Evolutionary conservation across 768 basidiomycete species (phyloP).

Genomic region (Mycena albidolilacea): DNA sequence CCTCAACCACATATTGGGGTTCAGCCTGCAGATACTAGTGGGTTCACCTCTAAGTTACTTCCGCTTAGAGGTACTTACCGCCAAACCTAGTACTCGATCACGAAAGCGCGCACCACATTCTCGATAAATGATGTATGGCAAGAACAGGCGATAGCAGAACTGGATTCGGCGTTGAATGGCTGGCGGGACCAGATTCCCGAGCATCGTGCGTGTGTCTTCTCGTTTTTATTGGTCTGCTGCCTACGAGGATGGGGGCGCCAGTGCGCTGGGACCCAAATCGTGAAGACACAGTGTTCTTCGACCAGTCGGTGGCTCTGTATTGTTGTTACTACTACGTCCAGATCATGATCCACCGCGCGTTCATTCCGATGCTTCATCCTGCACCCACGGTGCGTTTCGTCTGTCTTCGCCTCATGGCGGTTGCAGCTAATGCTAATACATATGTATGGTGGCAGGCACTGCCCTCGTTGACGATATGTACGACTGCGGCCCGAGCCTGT

Average conservation of each 20-base stretch:
- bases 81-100: conserved; percentile 70
- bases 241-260: conserved; percentile 27
- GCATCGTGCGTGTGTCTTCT: conserved; percentile 55
- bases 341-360: conserved; percentile 84
- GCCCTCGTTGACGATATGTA: conserved; percentile 79
- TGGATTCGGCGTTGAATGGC: conserved; percentile 82
- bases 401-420: background rate
- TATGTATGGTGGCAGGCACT: no score
- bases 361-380: conserved; percentile 68
- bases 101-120: conserved; percentile 67
- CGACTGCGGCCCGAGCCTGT: conserved; percentile 84
- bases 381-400: background rate
- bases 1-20: conserved; percentile 72
- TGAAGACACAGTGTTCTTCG: conserved; percentile 57
- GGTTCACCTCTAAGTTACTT: background rate
- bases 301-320: conserved; percentile 71
- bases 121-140: conserved; percentile 68
- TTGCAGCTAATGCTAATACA: no score
- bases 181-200: conserved; percentile 60
- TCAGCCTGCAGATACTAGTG: conserved; percentile 71
- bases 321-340: conserved; percentile 64
- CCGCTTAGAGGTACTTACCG: background rate
- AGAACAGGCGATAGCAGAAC: conserved; percentile 76
- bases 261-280: conserved; percentile 61
- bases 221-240: no score